Base-by-base conservation (phyloP, 805 yeast species). In the Nakazawaea ishiwadae region DNA sequence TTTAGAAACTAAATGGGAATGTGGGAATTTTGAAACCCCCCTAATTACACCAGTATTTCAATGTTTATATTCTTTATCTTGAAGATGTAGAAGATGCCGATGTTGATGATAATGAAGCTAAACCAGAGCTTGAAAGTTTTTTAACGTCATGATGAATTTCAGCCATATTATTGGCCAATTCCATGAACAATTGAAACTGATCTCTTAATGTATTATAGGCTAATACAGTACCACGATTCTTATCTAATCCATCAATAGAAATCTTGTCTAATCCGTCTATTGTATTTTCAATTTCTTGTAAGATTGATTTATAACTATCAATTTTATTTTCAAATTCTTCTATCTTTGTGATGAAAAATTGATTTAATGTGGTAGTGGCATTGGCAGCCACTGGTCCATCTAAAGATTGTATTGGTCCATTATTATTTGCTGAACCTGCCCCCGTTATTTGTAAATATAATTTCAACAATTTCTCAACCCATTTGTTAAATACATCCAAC, bases 161-260 rank as follows among this genome's bases (percentile, higher is more conserved):
- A 2, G 91, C 90, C 55, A 82, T 71, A 31, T 77, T 73, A 56
- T 83, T 85, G 37, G 90, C 82, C 33, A 81, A 67, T 56, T 83
- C 90, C 79, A 83, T 80, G 59, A 82, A 84, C 40, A 84, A 62
- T 33, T 68, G 67, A 55, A 81, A 84, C 58, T 84, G 91, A 50
- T 78, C 80, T 42, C 76, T 75, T 19, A 84, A 70, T 0, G 86
- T 79, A 37, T 73, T 71, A 12, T 81, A 75, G 20, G 83, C 71
- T 48, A 72, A 67, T 44, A 54, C 79, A 60, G 73, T 51, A 0
- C 73, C 72, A 20, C 38, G 19, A 23, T 33, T 29, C 29, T 26
- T 39, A 19, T 37, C 31, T 11, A 28, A 21, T 36, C 59, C 62
- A 32, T 75, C 73, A 14, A 63, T 55, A 23, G 75, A 62, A 16